Conservation (phyloP, 805 yeast genomes). For the Henningerozyma blattae region DNA sequence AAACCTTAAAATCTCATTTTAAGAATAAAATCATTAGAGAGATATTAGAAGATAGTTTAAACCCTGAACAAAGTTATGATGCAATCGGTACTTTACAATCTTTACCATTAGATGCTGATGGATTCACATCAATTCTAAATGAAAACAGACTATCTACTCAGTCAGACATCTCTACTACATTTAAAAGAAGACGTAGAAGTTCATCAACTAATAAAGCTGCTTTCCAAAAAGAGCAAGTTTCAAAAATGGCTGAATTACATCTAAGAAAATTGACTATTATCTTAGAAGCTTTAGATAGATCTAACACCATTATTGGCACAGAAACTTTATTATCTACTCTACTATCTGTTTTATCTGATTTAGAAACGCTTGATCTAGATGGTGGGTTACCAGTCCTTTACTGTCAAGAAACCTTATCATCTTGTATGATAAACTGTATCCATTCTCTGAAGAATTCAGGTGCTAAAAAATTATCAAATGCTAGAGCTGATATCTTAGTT, state of each 20-base stretch:
- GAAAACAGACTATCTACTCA: slow-evolving; percentile 45
- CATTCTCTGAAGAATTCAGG: slow-evolving; percentile 35
- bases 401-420: slow-evolving; percentile 82
- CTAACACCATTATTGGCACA: slow-evolving; percentile 18
- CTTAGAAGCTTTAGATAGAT: slow-evolving; percentile 63
- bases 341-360: slow-evolving; percentile 56
- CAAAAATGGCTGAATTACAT: slow-evolving; percentile 65
- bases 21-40: slow-evolving; percentile 48
- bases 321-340: slow-evolving; percentile 38
- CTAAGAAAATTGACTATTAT: slow-evolving; percentile 65
- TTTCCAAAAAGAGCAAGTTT: slow-evolving; percentile 56
- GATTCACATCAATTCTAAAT: slow-evolving; percentile 48
- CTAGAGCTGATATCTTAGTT: slow-evolving; percentile 84
- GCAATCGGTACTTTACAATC: slow-evolving; percentile 42
- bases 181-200: slow-evolving; percentile 69
- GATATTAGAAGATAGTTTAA: slow-evolving; percentile 43
- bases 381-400: slow-evolving; percentile 86
- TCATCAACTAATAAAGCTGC: slow-evolving; percentile 69
- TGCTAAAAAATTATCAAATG: slow-evolving; percentile 44
- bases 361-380: slow-evolving; percentile 78
- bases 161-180: slow-evolving; percentile 29
- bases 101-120: slow-evolving; percentile 39
- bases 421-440: slow-evolving; percentile 68
- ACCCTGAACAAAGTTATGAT: slow-evolving; percentile 36
- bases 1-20: slow-evolving; percentile 40